Conservation (phyloP, 1,284 basidiomycete species). For the Prillingera fragicola region DNA sequence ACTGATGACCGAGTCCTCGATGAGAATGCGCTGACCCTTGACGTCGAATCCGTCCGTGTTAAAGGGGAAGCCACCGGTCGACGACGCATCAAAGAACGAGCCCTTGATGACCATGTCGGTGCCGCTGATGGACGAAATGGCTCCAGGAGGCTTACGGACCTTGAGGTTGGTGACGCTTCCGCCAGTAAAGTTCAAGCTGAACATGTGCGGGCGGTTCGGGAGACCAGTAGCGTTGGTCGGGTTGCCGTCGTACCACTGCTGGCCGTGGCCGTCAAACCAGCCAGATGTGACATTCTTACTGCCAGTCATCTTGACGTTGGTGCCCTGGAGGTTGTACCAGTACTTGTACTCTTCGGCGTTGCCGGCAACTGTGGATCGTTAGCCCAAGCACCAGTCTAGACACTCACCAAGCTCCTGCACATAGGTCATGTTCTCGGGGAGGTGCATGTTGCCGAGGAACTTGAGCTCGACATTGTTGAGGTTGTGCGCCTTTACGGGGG, state of each 20-base stretch:
- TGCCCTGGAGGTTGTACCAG: slow-evolving; percentile 24
- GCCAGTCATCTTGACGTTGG: slow-evolving; percentile 19
- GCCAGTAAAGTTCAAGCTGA: slow-evolving; percentile 52
- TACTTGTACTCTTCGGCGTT: slow-evolving; percentile 9
- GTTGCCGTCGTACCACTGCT: slow-evolving; percentile 54
- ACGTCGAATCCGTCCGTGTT: slow-evolving; percentile 54
- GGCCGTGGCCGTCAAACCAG: slow-evolving; percentile 46
- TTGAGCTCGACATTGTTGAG: slow-evolving; percentile 50
- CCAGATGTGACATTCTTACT: slow-evolving; percentile 24
- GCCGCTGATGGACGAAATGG: slow-evolving; percentile 52
- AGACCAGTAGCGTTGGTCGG: slow-evolving; percentile 36
- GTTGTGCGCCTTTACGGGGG: slow-evolving; percentile 20
- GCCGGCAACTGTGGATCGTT: slow-evolving; percentile 7
- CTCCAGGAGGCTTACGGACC: slow-evolving; percentile 54
- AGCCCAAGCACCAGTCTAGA: slow-evolving; percentile 8
- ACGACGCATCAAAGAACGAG: slow-evolving; percentile 52
- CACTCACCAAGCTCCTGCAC: slow-evolving; percentile 44
- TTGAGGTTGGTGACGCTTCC: slow-evolving; percentile 50
- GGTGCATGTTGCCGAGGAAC: slow-evolving; percentile 52
- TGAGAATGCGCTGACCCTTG: slow-evolving; percentile 10
- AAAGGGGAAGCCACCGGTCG: slow-evolving; percentile 52
- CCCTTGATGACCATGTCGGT: slow-evolving; percentile 51
- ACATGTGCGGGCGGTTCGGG: slow-evolving; percentile 50
- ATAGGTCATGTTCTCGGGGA: slow-evolving; percentile 50
- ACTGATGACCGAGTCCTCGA: slow-evolving; percentile 16